phyloP scores from a whole-genome alignment of 176 grass and related monocot species.

The Canna indica region DNA sequence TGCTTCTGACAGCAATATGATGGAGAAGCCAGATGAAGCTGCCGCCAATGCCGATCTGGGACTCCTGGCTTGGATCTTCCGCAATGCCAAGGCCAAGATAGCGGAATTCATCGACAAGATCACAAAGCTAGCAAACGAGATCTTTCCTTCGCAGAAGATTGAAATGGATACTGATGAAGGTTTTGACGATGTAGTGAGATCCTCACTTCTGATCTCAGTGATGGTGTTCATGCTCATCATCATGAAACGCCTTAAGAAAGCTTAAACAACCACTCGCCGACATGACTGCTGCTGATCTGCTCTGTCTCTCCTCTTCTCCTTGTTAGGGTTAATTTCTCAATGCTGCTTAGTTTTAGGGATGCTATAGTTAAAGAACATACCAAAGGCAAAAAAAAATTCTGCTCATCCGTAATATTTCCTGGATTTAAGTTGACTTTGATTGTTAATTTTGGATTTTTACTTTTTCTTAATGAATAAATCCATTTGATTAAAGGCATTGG shows the following conservation, averaged over 20 bases:
- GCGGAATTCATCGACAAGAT: conserved; percentile 48
- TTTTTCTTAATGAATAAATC: too few relatives aligned
- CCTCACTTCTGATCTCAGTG: conserved; percentile 62
- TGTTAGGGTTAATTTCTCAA: too few relatives aligned
- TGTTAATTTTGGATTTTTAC: too few relatives aligned
- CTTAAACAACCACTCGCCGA: conserved; percentile 44
- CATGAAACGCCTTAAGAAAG: conserved; percentile 43
- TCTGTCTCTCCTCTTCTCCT: neutral
- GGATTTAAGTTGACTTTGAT: neutral
- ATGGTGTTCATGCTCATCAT: conserved; percentile 74
- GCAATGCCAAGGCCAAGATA: conserved; percentile 44
- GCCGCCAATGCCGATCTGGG: too few relatives aligned
- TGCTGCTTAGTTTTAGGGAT: conserved; percentile 25
- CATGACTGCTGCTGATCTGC: conserved; percentile 29
- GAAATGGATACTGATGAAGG: conserved; percentile 28
- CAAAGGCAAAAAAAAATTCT: neutral
- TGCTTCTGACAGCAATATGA: conserved; percentile 14
- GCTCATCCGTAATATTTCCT: too few relatives aligned
- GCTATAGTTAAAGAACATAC: neutral
- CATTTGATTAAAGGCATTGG: too few relatives aligned
- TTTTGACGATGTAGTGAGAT: conserved; percentile 43
- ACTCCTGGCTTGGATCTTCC: conserved; percentile 60
- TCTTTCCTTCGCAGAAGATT: conserved; percentile 25
- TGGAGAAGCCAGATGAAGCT: conserved; percentile 19
- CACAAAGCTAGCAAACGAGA: conserved; percentile 39